Conservation (phyloP, 805 yeast species). For the Candida orba region DNA sequence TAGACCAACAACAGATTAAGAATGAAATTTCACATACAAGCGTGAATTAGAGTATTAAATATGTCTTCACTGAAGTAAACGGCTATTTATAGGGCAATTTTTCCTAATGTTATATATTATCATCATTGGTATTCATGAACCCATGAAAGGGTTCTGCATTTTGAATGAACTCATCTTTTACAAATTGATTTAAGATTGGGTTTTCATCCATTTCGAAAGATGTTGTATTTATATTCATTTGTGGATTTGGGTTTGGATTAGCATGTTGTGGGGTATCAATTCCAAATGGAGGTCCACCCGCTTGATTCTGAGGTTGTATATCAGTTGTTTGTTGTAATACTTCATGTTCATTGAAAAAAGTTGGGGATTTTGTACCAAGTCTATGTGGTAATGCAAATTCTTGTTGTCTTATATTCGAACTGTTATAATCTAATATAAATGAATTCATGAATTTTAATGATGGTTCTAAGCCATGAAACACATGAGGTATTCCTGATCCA, state of each 20-base stretch:
- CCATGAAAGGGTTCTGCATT: conserved; percentile 4
- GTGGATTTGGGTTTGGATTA: conserved; percentile 6
- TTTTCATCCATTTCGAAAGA: conserved; percentile 5
- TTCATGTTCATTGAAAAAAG: conserved; percentile 6
- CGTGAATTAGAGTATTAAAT: no score
- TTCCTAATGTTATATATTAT: no score
- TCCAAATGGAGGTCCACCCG: neutral
- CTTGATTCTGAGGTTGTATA: neutral
- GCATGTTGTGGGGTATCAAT: conserved; percentile 7
- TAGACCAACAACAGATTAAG: no score
- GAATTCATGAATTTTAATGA: conserved; percentile 48
- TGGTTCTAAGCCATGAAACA: conserved; percentile 49
- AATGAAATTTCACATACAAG: no score
- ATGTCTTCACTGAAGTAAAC: no score
- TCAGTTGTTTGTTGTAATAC: neutral
- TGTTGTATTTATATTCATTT: conserved; percentile 1
- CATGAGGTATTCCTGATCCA: conserved; percentile 61
- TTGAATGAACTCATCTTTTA: conserved; percentile 6
- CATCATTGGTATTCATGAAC: conserved; percentile 1
- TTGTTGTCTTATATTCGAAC: conserved; percentile 24
- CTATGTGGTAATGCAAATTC: conserved; percentile 21
- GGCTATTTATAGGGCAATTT: no score
- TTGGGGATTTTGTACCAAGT: conserved; percentile 15
- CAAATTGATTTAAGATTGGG: conserved; percentile 8
- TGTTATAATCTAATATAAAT: conserved; percentile 41